Conservation (phyloP, 169 alveolate genomes). For the Besnoitia besnoiti region DNA sequence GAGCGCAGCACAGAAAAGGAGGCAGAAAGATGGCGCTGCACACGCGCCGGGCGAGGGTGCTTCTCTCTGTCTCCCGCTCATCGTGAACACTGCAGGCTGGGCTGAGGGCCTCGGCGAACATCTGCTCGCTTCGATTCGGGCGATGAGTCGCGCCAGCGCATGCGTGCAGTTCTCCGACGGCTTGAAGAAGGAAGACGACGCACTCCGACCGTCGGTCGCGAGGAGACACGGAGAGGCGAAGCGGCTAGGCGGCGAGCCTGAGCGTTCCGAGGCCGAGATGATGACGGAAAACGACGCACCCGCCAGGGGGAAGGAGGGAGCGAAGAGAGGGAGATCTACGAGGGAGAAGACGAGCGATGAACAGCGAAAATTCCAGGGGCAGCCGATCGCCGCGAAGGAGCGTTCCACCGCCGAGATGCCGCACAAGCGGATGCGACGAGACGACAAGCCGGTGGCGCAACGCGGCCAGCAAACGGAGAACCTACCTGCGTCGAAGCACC, state of each 20-base stretch:
- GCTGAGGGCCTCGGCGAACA: background rate
- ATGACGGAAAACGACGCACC: background rate
- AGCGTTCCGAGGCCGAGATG: background rate
- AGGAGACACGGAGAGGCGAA: background rate
- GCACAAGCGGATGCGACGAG: no score
- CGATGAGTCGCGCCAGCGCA: background rate
- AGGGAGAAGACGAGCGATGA: background rate
- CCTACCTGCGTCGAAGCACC: no score
- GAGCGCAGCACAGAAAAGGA: no score
- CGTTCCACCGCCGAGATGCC: no score
- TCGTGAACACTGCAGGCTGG: slow-evolving; percentile 21
- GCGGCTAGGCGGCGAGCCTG: background rate
- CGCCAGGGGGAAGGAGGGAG: background rate
- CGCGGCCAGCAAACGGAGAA: no score
- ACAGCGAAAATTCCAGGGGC: background rate
- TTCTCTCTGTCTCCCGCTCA: background rate
- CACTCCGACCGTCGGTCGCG: background rate
- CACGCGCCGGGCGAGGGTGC: background rate
- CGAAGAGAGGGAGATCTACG: background rate
- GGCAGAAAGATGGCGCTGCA: background rate
- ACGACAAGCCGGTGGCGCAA: no score
- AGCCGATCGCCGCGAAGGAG: no score
- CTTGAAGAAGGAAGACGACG: background rate
- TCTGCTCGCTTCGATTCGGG: background rate
- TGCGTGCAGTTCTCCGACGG: background rate